Percentiles rank a stretch among this genome's conserved stretches.
phyloP scores from a whole-genome alignment of 2,329 filamentous ascomycete genomes.

The Tolypocladium endophyticum region DNA sequence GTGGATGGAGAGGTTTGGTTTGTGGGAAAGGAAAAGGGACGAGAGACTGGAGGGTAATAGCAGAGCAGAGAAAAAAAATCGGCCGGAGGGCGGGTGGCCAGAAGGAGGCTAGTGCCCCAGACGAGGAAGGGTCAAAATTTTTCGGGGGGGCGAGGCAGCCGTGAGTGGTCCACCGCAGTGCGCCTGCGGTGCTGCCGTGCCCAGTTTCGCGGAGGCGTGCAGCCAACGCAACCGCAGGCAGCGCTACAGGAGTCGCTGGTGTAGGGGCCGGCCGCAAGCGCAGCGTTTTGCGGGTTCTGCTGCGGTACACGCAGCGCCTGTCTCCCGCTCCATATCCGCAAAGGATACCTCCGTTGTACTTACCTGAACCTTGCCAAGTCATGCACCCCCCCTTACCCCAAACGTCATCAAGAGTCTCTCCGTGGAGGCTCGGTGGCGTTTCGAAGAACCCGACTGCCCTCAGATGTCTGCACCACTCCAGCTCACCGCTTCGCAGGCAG shows the following conservation, averaged over 20 bases:
- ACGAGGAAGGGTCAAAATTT: slow-evolving; percentile 3
- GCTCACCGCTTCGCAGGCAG: not conserved
- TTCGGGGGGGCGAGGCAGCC: slow-evolving; percentile 1
- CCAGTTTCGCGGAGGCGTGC: not conserved
- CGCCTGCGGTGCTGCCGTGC: slow-evolving; percentile 1
- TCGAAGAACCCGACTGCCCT: not conserved
- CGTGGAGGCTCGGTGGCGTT: not conserved
- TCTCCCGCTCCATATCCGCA: rapidly evolving
- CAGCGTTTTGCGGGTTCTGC: not conserved
- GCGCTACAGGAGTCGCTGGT: not conserved
- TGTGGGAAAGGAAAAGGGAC: slow-evolving; percentile 21
- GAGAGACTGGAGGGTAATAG: slow-evolving; percentile 17
- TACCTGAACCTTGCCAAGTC: not conserved
- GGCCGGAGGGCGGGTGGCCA: slow-evolving; percentile 14
- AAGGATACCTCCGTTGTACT: not conserved
- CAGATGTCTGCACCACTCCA: not conserved
- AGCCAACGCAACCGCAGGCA: not conserved
- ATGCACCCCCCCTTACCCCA: not conserved
- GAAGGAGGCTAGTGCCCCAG: not conserved
- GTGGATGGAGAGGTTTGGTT: slow-evolving; percentile 17
- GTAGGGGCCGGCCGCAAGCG: not conserved
- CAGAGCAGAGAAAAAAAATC: slow-evolving; percentile 21
- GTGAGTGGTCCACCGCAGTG: not conserved
- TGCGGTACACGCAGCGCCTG: not conserved
- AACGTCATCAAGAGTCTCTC: not conserved